Percentiles rank a stretch among this genome's conserved stretches.
Conservation (phyloP, 176 grass and related monocot species). For the Oryza longistaminata region DNA sequence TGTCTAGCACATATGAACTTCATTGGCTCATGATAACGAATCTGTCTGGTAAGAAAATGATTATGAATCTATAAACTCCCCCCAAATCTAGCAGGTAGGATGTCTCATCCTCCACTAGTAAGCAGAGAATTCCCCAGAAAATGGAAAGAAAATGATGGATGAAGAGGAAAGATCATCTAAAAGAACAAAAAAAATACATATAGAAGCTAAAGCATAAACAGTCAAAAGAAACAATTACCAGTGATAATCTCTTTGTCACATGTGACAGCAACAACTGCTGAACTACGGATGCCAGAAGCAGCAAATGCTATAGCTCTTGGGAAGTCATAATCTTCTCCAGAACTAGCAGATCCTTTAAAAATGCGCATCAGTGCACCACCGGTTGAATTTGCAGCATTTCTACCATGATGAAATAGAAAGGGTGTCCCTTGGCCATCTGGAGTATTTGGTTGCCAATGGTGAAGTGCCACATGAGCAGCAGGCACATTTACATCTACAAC, state of each 20-base stretch:
- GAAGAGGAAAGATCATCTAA: background rate
- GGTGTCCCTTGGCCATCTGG: constrained; percentile 95
- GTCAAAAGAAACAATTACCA: constrained; percentile 56
- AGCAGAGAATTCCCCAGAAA: background rate
- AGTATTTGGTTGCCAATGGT: constrained; percentile 97
- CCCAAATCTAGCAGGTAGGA: background rate
- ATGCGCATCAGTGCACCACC: constrained; percentile 88
- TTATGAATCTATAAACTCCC: background rate
- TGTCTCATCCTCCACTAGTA: background rate
- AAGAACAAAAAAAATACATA: background rate
- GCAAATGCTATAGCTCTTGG: constrained; percentile 90
- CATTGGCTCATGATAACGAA: background rate
- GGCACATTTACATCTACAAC: constrained; percentile 79
- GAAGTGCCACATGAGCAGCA: constrained; percentile 80
- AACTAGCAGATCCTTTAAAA: constrained; percentile 77
- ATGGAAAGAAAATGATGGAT: background rate
- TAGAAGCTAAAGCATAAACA: constrained; percentile 28
- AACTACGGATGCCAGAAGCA: constrained; percentile 63
- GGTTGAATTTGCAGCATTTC: constrained; percentile 57
- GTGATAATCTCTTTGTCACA: constrained; percentile 89
- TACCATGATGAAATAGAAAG: constrained; percentile 89
- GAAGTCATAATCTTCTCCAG: constrained; percentile 73
- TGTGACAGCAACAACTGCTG: constrained; percentile 83
- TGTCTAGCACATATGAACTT: background rate
- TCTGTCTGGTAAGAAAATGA: background rate